Conservation (phyloP, 2,329 filamentous ascomycete genomes). For the Fusarium redolens region DNA sequence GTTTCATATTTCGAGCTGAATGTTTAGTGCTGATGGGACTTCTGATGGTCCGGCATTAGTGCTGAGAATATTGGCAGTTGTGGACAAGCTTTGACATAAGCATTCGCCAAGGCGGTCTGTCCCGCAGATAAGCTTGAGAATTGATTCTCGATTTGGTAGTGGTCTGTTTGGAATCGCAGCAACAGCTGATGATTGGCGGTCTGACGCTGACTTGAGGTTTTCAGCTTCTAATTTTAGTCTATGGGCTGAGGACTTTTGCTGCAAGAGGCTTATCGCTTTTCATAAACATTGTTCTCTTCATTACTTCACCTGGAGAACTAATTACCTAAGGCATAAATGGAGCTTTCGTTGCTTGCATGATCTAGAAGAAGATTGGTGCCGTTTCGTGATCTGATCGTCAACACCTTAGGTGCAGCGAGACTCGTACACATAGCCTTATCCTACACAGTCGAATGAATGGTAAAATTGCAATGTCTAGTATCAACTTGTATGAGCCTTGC, state of each 20-base stretch:
- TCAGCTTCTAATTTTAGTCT: not conserved
- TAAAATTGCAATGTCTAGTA: fast-evolving
- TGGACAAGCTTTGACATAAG: not conserved
- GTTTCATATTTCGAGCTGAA: not conserved
- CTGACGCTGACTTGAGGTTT: not conserved
- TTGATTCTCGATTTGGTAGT: not conserved
- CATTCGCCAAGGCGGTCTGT: not conserved
- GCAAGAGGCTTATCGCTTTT: not conserved
- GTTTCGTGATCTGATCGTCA: not conserved
- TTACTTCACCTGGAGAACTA: too few relatives aligned
- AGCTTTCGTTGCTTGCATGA: not conserved
- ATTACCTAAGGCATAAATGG: fast-evolving
- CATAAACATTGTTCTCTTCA: not conserved
- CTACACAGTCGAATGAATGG: not conserved
- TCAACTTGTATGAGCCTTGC: fast-evolving
- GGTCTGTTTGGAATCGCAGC: not conserved
- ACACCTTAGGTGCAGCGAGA: not conserved
- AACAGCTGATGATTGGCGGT: not conserved
- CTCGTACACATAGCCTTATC: not conserved
- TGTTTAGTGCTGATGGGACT: not conserved
- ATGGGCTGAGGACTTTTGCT: not conserved
- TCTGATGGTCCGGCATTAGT: not conserved
- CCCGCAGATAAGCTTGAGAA: not conserved
- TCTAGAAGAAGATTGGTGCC: not conserved
- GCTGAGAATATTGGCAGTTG: not conserved